phyloP scores from a whole-genome alignment of 331 rosid genomes.

The Malus hybrid region DNA sequence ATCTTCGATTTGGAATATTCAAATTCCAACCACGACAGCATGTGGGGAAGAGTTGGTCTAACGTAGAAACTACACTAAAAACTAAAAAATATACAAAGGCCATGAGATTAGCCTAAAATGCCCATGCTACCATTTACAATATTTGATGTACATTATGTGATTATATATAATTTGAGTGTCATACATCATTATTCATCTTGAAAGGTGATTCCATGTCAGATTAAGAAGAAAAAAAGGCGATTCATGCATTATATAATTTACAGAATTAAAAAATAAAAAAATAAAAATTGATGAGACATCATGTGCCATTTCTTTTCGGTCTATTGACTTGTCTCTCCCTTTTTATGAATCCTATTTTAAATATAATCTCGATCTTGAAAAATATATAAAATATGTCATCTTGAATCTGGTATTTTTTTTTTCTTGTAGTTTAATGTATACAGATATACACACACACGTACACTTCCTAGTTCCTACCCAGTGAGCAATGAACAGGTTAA shows the following conservation, averaged over 20 bases:
- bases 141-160: constrained; percentile 3
- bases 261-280: neutral
- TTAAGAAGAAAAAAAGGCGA: neutral
- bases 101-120: constrained; percentile 8
- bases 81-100: neutral
- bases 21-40: constrained; percentile 15
- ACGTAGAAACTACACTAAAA: neutral
- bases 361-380: neutral
- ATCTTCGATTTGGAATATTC: constrained; percentile 23
- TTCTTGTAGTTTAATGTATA: neutral
- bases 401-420: neutral
- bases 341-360: neutral
- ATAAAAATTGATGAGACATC: neutral
- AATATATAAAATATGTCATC: neutral
- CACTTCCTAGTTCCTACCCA: neutral
- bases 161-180: neutral
- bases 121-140: constrained; percentile 4
- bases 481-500: neutral
- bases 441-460: neutral
- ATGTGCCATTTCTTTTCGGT: constrained; percentile 13
- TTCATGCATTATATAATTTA: neutral
- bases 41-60: constrained; percentile 16
- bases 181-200: neutral
- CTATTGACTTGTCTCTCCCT: neutral
- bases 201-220: constrained; percentile 1